Conservation (phyloP, 2,329 filamentous ascomycete species). For the Hymenotorrendiella dingleyae region DNA sequence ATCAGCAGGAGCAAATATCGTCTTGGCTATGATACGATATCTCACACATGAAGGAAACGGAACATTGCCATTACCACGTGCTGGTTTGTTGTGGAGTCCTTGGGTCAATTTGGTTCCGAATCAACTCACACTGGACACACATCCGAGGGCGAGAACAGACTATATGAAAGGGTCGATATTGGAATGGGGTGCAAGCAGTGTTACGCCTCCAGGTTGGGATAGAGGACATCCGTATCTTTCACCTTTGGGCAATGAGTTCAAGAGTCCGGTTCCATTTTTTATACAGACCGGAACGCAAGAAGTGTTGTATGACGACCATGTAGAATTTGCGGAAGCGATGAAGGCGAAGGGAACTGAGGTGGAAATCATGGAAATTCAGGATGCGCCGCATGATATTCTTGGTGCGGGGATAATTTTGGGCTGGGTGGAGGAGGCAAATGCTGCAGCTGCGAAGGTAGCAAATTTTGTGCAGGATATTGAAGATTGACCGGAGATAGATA, state of each 20-base stretch:
- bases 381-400: constrained; percentile 3
- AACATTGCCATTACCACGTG: background rate
- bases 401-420: background rate
- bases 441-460: background rate
- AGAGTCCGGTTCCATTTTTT: background rate
- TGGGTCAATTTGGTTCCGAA: background rate
- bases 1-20: constrained; percentile 1
- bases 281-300: background rate
- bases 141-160: background rate
- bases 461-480: background rate
- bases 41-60: constrained; percentile 1
- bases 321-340: background rate
- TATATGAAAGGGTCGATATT: background rate
- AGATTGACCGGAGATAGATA: no score
- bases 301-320: background rate
- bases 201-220: background rate
- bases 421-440: background rate
- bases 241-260: background rate
- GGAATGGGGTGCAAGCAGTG: background rate
- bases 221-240: background rate
- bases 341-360: background rate
- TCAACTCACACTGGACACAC: background rate
- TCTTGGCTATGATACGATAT: background rate
- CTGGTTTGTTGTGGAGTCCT: background rate
- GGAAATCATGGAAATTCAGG: background rate